phyloP scores from a whole-genome alignment of 169 alveolate species.

The Cryptosporidium muris region DNA sequence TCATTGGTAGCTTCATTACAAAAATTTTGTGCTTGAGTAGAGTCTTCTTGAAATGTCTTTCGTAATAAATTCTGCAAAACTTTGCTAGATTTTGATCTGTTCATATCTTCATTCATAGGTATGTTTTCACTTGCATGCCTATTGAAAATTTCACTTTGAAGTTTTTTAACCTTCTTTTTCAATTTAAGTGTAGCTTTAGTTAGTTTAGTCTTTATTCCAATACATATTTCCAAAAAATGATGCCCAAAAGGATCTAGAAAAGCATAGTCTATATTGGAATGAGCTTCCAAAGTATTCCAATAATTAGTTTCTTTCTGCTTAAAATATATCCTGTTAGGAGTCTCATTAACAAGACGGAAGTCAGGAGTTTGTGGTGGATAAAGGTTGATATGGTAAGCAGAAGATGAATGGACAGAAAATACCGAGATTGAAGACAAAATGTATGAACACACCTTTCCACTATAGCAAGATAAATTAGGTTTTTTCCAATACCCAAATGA shows the following conservation, averaged over 20 bases:
- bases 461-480: neutral
- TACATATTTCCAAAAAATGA: conserved; percentile 31
- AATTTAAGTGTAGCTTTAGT: neutral
- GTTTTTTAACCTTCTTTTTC: neutral
- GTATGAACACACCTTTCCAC: conserved; percentile 16
- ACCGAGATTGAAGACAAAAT: conserved; percentile 39
- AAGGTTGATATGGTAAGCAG: conserved; percentile 40
- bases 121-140: neutral
- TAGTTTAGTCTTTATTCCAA: conserved; percentile 16
- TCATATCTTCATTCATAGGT: neutral
- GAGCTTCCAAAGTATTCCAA: conserved; percentile 30
- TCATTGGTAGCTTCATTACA: conserved; percentile 4
- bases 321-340: conserved; percentile 26
- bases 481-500: neutral
- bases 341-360: conserved; percentile 36
- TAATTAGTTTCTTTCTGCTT: conserved; percentile 19
- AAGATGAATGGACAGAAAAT: conserved; percentile 34
- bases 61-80: too few relatives aligned
- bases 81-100: too few relatives aligned
- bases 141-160: neutral
- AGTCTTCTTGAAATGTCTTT: neutral
- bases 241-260: conserved; percentile 49
- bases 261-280: conserved; percentile 39
- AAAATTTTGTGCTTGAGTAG: conserved; percentile 11
- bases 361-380: conserved; percentile 61